Evolutionary conservation across 371 early-diverging fungal genomes (phyloP).

Genomic region (Saksenaea vasiformis): DNA sequence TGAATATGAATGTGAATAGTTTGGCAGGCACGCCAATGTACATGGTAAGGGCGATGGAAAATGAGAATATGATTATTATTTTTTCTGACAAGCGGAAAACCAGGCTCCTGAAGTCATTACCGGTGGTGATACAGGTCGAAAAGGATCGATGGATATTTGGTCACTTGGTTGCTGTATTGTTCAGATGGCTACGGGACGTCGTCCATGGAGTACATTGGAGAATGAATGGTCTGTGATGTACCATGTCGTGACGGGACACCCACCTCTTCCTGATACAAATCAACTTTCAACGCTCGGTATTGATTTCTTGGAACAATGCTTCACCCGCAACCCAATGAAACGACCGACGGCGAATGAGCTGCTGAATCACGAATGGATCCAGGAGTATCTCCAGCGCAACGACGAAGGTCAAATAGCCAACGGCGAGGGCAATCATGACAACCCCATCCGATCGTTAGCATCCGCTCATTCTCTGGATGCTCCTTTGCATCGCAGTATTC

Average conservation of each 20-base stretch:
- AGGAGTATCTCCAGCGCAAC: slow-evolving; percentile 34
- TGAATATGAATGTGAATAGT: slow-evolving; percentile 64
- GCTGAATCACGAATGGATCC: slow-evolving; percentile 77
- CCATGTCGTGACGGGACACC: slow-evolving; percentile 75
- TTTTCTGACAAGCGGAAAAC: too few species aligned
- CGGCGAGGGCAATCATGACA: slow-evolving; percentile 3
- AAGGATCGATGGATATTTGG: slow-evolving; percentile 94
- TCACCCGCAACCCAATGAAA: slow-evolving; percentile 70
- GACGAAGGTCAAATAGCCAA: slow-evolving; percentile 16
- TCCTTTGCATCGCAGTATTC: slow-evolving; percentile 37
- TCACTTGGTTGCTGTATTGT: slow-evolving; percentile 92
- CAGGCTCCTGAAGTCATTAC: slow-evolving; percentile 93
- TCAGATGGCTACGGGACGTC: slow-evolving; percentile 92
- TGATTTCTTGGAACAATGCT: slow-evolving; percentile 80
- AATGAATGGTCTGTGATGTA: slow-evolving; percentile 95
- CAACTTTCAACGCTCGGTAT: slow-evolving; percentile 68
- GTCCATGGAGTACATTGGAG: slow-evolving; percentile 92
- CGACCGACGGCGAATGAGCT: slow-evolving; percentile 81
- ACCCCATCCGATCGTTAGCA: slow-evolving; percentile 21
- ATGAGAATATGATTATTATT: background rate
- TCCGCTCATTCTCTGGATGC: slow-evolving; percentile 33
- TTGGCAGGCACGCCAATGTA: slow-evolving; percentile 96
- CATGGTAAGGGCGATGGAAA: slow-evolving; percentile 60
- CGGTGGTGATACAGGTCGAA: slow-evolving; percentile 73
- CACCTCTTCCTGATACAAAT: slow-evolving; percentile 69